Conservation (phyloP, 2,329 filamentous ascomycete species). For the Aureobasidium sp. region DNA sequence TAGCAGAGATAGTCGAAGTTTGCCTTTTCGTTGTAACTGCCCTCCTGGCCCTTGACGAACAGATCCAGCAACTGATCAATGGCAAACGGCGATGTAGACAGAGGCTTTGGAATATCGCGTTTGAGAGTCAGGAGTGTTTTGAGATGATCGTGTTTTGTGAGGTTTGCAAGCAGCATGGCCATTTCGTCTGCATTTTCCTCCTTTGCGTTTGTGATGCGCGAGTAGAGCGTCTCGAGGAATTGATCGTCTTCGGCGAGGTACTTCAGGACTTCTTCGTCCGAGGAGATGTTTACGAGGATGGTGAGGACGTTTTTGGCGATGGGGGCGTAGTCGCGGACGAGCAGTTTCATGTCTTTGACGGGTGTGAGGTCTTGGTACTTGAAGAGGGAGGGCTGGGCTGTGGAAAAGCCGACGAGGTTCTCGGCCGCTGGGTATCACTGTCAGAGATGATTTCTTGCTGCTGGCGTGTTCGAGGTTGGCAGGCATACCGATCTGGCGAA, state of each 20-base stretch:
- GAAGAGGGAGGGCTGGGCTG: slow-evolving; percentile 70
- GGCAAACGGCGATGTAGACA: slow-evolving; percentile 62
- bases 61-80: slow-evolving; percentile 91
- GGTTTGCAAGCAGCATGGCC: slow-evolving; percentile 87
- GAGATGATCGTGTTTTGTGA: slow-evolving; percentile 70
- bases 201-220: slow-evolving; percentile 60
- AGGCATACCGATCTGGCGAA: slow-evolving; percentile 63
- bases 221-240: slow-evolving; percentile 67
- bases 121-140: slow-evolving; percentile 60
- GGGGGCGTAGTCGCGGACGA: slow-evolving; percentile 77
- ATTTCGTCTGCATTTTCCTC: slow-evolving; percentile 78
- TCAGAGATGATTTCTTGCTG: neutral
- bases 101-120: slow-evolving; percentile 57
- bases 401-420: slow-evolving; percentile 76
- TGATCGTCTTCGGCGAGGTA: slow-evolving; percentile 66
- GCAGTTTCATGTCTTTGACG: slow-evolving; percentile 75
- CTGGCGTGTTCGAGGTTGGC: neutral
- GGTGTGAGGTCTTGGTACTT: slow-evolving; percentile 71
- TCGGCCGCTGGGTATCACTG: slow-evolving; percentile 54
- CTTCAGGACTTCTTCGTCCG: slow-evolving; percentile 66
- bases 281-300: slow-evolving; percentile 79
- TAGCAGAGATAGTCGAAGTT: slow-evolving; percentile 92
- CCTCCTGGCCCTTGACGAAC: slow-evolving; percentile 85
- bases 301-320: slow-evolving; percentile 90
- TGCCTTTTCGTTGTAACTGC: slow-evolving; percentile 72